A percentile compares a stretch with the other conserved stretches of the same genome.
Evolutionary conservation across 805 yeast species (phyloP).

Genomic region (Metschnikowia dekortorum): DNA sequence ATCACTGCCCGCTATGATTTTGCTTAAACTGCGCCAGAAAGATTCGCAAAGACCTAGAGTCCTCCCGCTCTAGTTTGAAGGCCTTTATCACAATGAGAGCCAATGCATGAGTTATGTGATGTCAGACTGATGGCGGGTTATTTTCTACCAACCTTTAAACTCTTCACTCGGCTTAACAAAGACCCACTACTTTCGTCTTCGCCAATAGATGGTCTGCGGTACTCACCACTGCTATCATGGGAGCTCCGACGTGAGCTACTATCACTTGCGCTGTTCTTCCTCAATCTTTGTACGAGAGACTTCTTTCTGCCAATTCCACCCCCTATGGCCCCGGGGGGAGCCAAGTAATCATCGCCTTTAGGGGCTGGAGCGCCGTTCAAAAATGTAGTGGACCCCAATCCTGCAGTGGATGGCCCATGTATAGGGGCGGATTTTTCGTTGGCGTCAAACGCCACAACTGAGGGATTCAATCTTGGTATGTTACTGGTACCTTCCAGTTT

Average conservation of each 20-base stretch:
- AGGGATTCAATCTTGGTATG: slow-evolving; percentile 47
- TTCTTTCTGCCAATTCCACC: slow-evolving; percentile 72
- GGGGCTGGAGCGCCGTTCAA: slow-evolving; percentile 95
- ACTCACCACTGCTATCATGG: slow-evolving; percentile 19
- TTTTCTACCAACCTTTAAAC: slow-evolving; percentile 72
- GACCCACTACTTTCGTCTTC: slow-evolving; percentile 30
- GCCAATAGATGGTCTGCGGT: slow-evolving; percentile 12
- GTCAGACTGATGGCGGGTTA: slow-evolving; percentile 13
- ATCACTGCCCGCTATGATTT: background rate
- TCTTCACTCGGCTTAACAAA: slow-evolving; percentile 78
- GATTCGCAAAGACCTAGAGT: background rate
- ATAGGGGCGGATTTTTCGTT: slow-evolving; percentile 62
- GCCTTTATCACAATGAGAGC: background rate
- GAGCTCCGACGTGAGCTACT: slow-evolving; percentile 29
- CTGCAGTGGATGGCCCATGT: slow-evolving; percentile 83
- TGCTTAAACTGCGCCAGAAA: background rate
- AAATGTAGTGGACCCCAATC: slow-evolving; percentile 89
- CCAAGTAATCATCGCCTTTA: slow-evolving; percentile 33
- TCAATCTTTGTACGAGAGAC: slow-evolving; percentile 69
- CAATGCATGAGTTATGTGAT: background rate
- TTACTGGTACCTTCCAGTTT: slow-evolving; percentile 22
- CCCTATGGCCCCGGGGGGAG: slow-evolving; percentile 12
- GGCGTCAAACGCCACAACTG: slow-evolving; percentile 67
- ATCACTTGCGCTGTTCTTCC: slow-evolving; percentile 35
- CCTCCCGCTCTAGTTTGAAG: background rate